Percentiles rank a stretch among this genome's conserved stretches.
phyloP scores from a whole-genome alignment of 805 yeast species.

The Ogataea methylovora region DNA sequence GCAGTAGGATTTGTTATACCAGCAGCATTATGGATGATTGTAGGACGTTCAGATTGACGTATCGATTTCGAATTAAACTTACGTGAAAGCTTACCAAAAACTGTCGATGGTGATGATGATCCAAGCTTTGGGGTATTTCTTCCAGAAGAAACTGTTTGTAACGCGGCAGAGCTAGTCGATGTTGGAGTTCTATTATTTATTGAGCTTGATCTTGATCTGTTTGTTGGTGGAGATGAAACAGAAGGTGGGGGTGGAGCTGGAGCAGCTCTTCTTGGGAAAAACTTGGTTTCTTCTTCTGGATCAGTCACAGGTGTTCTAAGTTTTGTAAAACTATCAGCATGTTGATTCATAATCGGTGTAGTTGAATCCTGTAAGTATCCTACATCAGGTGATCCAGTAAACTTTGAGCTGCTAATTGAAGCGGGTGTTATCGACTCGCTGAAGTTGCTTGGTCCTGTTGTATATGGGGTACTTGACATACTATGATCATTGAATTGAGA shows the following conservation, averaged over 20 bases:
- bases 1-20: constrained; percentile 15
- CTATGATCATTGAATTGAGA: no score
- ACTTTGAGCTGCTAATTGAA: no score
- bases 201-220: not conserved
- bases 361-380: no score
- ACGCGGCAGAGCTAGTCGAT: constrained; percentile 1
- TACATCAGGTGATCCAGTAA: no score
- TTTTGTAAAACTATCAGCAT: no score
- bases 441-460: no score
- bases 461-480: no score
- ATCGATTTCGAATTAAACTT: constrained; percentile 13
- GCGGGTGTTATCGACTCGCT: no score
- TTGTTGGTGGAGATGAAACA: not conserved
- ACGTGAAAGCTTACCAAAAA: constrained; percentile 21
- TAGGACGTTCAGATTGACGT: constrained; percentile 7
- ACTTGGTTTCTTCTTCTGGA: constrained; percentile 16
- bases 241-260: constrained; percentile 28
- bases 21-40: constrained; percentile 16
- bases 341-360: not conserved
- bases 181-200: constrained; percentile 1
- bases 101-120: constrained; percentile 16
- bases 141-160: constrained; percentile 1
- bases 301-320: no score
- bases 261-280: constrained; percentile 27
- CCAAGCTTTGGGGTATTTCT: not conserved